phyloP scores from a whole-genome alignment of 2,329 filamentous ascomycete species.

The Geosmithia flava region DNA sequence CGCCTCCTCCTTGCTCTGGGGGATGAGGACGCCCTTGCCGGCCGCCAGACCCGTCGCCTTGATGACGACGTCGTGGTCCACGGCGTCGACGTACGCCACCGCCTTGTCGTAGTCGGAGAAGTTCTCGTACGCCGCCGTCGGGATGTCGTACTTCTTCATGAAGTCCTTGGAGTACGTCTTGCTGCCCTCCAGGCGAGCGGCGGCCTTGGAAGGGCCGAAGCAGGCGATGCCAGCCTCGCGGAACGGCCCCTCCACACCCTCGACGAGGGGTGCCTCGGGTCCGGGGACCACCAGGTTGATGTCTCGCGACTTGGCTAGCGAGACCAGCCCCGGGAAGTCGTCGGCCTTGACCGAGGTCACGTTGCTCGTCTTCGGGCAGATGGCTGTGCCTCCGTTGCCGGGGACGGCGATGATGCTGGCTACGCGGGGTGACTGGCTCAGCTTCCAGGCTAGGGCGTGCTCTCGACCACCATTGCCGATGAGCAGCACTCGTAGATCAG shows the following conservation, averaged over 20 bases:
- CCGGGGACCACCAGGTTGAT: conserved; percentile 63
- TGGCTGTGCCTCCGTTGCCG: conserved; percentile 60
- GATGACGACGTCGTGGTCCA: conserved; percentile 53
- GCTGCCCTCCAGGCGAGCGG: conserved; percentile 64
- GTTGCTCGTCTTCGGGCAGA: conserved; percentile 44
- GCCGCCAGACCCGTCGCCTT: conserved; percentile 65
- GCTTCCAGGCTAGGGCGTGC: conserved; percentile 65
- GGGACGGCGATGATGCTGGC: conserved; percentile 40
- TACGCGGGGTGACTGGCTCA: conserved; percentile 51
- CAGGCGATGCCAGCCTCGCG: conserved; percentile 39
- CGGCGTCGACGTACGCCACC: conserved; percentile 45
- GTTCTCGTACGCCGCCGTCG: conserved; percentile 60
- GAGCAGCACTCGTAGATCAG: conserved; percentile 37
- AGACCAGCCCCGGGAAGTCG: conserved; percentile 50
- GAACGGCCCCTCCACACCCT: conserved; percentile 62
- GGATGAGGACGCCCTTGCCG: conserved; percentile 48
- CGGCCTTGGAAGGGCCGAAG: conserved; percentile 58
- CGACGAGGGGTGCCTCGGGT: conserved; percentile 62
- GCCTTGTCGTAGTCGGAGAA: conserved; percentile 51
- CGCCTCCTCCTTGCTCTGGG: conserved; percentile 41
- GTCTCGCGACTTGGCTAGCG: conserved; percentile 45
- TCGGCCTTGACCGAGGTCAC: conserved; percentile 22
- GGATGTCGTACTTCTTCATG: conserved; percentile 61
- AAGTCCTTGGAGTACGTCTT: conserved; percentile 74
- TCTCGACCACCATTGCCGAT: conserved; percentile 66